Evolutionary conservation across 257 asterid species (phyloP), one percentile per base, ranked within the genome.

Genomic region (Solanum arcanum): DNA sequence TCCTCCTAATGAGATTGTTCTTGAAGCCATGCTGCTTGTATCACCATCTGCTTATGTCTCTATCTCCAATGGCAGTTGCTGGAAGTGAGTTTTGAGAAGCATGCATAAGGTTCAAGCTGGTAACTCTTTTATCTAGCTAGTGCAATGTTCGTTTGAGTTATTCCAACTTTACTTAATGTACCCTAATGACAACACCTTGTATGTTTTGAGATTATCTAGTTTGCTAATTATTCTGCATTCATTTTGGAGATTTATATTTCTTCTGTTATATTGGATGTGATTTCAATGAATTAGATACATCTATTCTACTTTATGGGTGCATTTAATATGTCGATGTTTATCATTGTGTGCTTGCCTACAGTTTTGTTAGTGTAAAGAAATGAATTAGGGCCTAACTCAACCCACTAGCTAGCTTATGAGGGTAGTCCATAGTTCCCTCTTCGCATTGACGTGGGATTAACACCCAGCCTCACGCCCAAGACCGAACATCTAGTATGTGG

Each of bases 1-100:
- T 16, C 75, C 90, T 1, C 91, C 88, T 1, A 92, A 92, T 52
- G 95, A 93, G 90, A 89, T 93, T 31, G 95, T 96, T 5, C 86
- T 88, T 33, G 96, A 96, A 81, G 94, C 91, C 12, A 70, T 84
- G 87, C 66, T 82, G 74, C 86, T 90, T 21, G 39, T 82, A 2
- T 85, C 89, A 20, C 83, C 86, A 23, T 7, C 86, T 83, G n/a
- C 80, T 12, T 13, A 33, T 29, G 35, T 41, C 88, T 31, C 72
- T 29, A 44, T 23, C 49, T 23, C 35, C 83, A 33, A 52, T 47
- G 9, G 31, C 10, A 66, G 74, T 82, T 27, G 25, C 47, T 52
- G 86, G 83, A 87, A 82, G 89, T 87, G 21, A 21, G 25, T 25
- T 41, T 25, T 78, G 41, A 46, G 16, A 78, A 25, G 84, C 84